Evolutionary conservation across 2,329 filamentous ascomycete genomes (phyloP).

Genomic region (Colletotrichum brevisporum): DNA sequence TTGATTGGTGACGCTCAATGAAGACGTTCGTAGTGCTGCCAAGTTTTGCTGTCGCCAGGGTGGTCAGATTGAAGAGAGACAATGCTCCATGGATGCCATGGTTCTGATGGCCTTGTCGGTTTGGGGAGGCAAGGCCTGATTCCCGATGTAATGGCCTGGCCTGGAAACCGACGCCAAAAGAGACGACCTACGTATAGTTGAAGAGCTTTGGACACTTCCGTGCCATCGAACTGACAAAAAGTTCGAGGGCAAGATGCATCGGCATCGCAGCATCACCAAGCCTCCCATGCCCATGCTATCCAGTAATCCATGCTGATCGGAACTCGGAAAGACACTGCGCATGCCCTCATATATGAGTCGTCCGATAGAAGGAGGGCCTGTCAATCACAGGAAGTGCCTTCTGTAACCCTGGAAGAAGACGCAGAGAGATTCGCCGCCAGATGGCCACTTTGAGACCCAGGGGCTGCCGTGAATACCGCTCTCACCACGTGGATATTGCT

Average conservation of each 20-base stretch:
- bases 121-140: conserved; percentile 11
- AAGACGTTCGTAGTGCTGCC: background rate
- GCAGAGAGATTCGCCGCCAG: background rate
- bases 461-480: background rate
- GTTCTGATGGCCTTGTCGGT: background rate
- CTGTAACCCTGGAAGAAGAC: background rate
- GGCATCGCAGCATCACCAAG: background rate
- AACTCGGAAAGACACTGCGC: conserved; percentile 6
- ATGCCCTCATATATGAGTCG: conserved; percentile 26
- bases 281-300: background rate
- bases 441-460: background rate
- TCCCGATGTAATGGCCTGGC: background rate
- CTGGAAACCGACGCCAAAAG: background rate
- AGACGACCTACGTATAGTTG: background rate
- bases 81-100: background rate
- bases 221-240: background rate
- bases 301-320: background rate
- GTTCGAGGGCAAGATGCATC: background rate
- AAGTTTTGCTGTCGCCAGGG: conserved; percentile 7
- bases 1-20: conserved; percentile 1
- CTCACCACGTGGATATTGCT: conserved; percentile 7
- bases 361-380: background rate
- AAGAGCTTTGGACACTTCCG: background rate
- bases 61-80: background rate
- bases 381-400: background rate